phyloP scores from a whole-genome alignment of 495 filamentous ascomycete genomes.

The Penicillium bovifimosum region DNA sequence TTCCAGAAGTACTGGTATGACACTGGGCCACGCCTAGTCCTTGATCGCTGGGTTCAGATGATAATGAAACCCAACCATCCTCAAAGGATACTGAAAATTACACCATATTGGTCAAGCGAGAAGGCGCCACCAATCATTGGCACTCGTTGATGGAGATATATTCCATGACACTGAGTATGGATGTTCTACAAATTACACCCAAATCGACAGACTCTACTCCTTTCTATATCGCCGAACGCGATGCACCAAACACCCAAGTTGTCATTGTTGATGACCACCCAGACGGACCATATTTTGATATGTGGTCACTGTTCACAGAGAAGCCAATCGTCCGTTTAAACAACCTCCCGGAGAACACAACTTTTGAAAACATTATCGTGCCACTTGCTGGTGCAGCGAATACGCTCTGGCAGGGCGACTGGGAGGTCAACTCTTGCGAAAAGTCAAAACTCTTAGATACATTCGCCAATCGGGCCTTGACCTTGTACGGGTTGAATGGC shows the following conservation, averaged over 20 bases:
- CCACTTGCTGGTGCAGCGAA: slow-evolving; percentile 33
- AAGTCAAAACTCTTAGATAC: slow-evolving; percentile 22
- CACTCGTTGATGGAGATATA: slow-evolving; percentile 38
- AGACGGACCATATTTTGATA: slow-evolving; percentile 30
- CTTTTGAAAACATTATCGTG: slow-evolving; percentile 28
- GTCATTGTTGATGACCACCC: slow-evolving; percentile 30
- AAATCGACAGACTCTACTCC: slow-evolving; percentile 1
- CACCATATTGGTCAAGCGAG: slow-evolving; percentile 34
- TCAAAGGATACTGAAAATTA: no score
- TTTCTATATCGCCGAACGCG: slow-evolving; percentile 14
- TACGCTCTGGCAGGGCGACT: slow-evolving; percentile 36
- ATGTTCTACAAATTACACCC: slow-evolving; percentile 26
- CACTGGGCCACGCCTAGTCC: slow-evolving; percentile 11
- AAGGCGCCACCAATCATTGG: slow-evolving; percentile 33
- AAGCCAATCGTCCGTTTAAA: slow-evolving; percentile 20
- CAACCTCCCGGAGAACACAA: slow-evolving; percentile 11
- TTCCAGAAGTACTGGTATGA: slow-evolving; percentile 20
- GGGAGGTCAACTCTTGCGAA: slow-evolving; percentile 24
- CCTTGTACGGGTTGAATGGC: slow-evolving; percentile 16
- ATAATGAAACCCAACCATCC: no score
- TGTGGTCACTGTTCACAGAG: slow-evolving; percentile 31
- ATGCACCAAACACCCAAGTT: slow-evolving; percentile 26
- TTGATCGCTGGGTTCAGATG: slow-evolving; percentile 9
- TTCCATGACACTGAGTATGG: slow-evolving; percentile 30
- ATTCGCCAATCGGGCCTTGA: slow-evolving; percentile 26